Evolutionary conservation across 2,329 filamentous ascomycete species (phyloP).

Genomic region (Epichloe bromicola): DNA sequence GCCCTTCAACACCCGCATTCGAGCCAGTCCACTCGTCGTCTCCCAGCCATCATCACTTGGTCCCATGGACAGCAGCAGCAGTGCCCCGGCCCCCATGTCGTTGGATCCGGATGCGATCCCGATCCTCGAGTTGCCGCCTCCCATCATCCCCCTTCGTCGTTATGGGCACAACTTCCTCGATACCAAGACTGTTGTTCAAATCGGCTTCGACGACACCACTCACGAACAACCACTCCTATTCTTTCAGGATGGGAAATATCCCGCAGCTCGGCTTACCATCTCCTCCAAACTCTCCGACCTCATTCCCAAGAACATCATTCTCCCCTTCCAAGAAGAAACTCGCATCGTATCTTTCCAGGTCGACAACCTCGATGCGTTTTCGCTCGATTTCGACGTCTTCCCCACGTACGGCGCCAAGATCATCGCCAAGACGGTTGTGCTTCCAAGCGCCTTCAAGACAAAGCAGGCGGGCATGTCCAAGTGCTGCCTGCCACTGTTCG

Average conservation of each 20-base stretch:
- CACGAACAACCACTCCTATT: slow-evolving; percentile 75
- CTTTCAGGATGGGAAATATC: slow-evolving; percentile 94
- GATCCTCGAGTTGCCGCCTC: slow-evolving; percentile 79
- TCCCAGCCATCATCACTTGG: slow-evolving; percentile 29
- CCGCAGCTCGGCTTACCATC: slow-evolving; percentile 85
- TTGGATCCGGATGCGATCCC: slow-evolving; percentile 82
- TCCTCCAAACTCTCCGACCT: slow-evolving; percentile 93
- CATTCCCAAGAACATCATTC: slow-evolving; percentile 88
- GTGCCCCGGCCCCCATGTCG: slow-evolving; percentile 45
- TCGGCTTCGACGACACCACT: slow-evolving; percentile 67
- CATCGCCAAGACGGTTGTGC: slow-evolving; percentile 87
- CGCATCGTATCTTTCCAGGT: slow-evolving; percentile 91
- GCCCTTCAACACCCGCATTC: slow-evolving; percentile 35
- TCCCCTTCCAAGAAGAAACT: slow-evolving; percentile 93
- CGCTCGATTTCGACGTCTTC: slow-evolving; percentile 94
- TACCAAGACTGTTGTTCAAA: slow-evolving; percentile 89
- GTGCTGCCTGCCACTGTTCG: slow-evolving; percentile 82
- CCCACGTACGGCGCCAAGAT: slow-evolving; percentile 95
- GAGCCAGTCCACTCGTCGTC: slow-evolving; percentile 30
- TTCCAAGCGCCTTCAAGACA: slow-evolving; percentile 74
- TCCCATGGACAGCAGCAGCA: slow-evolving; percentile 35
- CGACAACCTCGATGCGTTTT: slow-evolving; percentile 83
- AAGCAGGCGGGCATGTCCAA: slow-evolving; percentile 54
- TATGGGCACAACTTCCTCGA: slow-evolving; percentile 99
- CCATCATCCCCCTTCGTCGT: slow-evolving; percentile 84